A percentile compares a stretch with the other conserved stretches of the same genome.
Evolutionary conservation across 2,329 filamentous ascomycete genomes (phyloP).

Genomic region (Gnomoniopsis smithogilvyi): DNA sequence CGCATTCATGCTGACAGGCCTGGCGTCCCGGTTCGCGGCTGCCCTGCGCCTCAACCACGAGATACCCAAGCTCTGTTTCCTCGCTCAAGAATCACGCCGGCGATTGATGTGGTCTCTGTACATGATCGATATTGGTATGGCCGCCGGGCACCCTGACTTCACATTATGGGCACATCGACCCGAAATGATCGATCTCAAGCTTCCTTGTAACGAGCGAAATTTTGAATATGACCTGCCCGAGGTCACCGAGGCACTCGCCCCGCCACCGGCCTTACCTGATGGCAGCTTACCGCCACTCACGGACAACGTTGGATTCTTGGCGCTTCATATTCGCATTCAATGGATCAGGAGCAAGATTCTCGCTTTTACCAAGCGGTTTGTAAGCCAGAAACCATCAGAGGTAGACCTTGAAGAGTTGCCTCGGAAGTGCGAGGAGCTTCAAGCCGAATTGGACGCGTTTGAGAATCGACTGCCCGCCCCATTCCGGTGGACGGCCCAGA

Average conservation of each 20-base stretch:
- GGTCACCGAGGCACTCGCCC: conserved; percentile 47
- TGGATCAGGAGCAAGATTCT: conserved; percentile 53
- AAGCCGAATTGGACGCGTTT: conserved; percentile 44
- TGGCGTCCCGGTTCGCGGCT: conserved; percentile 45
- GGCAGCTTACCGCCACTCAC: conserved; percentile 41
- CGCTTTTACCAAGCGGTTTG: conserved; percentile 47
- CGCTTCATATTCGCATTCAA: conserved; percentile 54
- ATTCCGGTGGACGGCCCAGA: conserved; percentile 56
- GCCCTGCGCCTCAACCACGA: conserved; percentile 48
- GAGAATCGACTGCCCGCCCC: conserved; percentile 51
- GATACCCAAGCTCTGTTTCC: conserved; percentile 40
- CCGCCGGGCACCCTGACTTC: conserved; percentile 43
- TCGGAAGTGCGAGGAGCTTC: conserved; percentile 44
- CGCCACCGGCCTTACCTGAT: conserved; percentile 37
- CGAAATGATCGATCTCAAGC: conserved; percentile 41
- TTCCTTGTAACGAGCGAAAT: conserved; percentile 48
- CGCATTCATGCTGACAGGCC: conserved; percentile 45
- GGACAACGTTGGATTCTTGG: conserved; percentile 53
- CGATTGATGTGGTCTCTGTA: conserved; percentile 48
- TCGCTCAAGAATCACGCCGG: conserved; percentile 41
- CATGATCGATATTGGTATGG: conserved; percentile 45
- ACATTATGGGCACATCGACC: conserved; percentile 39
- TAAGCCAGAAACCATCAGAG: conserved; percentile 34
- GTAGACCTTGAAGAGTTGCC: conserved; percentile 44
- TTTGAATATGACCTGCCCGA: conserved; percentile 58